Evolutionary conservation across 805 yeast species (phyloP), one percentile per base, ranked within the genome.

Genomic region (Blastobotrys terrestris): DNA sequence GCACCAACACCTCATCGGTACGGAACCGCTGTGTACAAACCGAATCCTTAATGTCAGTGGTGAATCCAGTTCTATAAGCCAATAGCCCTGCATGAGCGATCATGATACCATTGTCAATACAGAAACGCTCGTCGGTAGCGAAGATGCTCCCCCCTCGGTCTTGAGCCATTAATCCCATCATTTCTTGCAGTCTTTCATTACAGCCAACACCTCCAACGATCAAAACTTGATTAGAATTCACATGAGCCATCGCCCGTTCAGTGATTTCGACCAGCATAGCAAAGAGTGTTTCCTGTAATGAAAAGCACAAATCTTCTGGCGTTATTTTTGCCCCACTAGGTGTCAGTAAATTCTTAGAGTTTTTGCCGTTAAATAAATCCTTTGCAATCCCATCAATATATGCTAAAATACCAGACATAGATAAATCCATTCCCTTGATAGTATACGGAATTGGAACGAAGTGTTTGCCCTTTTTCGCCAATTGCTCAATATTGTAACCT

Each of bases 191-290:
- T 56, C 98, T 69, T 59, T 83, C 85, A 64, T 94, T 94, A 60
- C 96, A 89, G 0, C 99, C 99, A n/a, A 94, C 99, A 20, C 99
- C 99, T 11, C 99, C 99, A 2, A 94, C 99, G 49, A 94, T 88
- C 48, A 94, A 73, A 16, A 94, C 99, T 66, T 91, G 96, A 55
- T 79, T 79, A 2, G 95, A 78, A 60, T 84, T 83, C 2, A 92
- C 98, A 64, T 94, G 99, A 0, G 99, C 99, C 95, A 94, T 87
- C 1, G 99, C 99, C 41, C 99, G 76, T 66, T 94, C 99, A 0
- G 99, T 94, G 60, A 94, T 94, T 68, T 94, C 99, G 15, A 94
- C 97, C 55, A 94, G 77, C 99, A 94, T 94, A 8, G 97, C 90
- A 67, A 87, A 94, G 26, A 94, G 71, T 39, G 89, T 85, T 63